Conservation (phyloP, 768 basidiomycete genomes). For the Hericium coralloides region DNA sequence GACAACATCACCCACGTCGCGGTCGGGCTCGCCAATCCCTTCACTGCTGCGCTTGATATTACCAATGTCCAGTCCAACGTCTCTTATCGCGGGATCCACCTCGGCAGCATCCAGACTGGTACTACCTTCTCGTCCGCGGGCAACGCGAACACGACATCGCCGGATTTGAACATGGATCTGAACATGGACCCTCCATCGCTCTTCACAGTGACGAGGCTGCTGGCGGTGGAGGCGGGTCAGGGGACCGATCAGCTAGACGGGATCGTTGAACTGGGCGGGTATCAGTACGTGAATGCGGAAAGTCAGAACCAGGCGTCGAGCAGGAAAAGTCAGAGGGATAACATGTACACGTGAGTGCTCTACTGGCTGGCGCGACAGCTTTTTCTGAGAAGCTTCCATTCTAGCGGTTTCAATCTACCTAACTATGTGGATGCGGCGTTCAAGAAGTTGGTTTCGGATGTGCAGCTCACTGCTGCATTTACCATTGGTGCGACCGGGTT, state of each 20-base stretch:
- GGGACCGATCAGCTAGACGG: conserved; percentile 53
- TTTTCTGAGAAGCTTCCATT: not conserved
- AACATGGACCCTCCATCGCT: conserved; percentile 60
- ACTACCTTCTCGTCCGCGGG: conserved; percentile 45
- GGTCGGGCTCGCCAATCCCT: conserved; percentile 58
- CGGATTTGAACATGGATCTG: conserved; percentile 50
- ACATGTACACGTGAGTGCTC: conserved; percentile 42
- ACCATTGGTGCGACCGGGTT: conserved; percentile 37
- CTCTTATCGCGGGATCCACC: conserved; percentile 46
- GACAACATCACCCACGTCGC: conserved; percentile 60
- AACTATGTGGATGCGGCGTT: conserved; percentile 59
- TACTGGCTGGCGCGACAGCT: no score
- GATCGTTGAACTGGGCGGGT: conserved; percentile 60
- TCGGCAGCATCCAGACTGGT: conserved; percentile 50
- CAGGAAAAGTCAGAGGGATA: conserved; percentile 25
- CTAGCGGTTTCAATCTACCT: conserved; percentile 54
- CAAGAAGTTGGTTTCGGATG: conserved; percentile 52
- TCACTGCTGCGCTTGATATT: conserved; percentile 49
- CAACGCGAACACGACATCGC: conserved; percentile 47
- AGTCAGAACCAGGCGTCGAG: conserved; percentile 21
- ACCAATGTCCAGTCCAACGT: conserved; percentile 54
- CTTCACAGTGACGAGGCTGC: conserved; percentile 60
- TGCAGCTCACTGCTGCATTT: conserved; percentile 44
- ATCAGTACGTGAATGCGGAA: conserved; percentile 36
- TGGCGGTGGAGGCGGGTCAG: conserved; percentile 57